Conservation (phyloP, 2,329 filamentous ascomycete genomes). For the Fusarium albosuccineum region DNA sequence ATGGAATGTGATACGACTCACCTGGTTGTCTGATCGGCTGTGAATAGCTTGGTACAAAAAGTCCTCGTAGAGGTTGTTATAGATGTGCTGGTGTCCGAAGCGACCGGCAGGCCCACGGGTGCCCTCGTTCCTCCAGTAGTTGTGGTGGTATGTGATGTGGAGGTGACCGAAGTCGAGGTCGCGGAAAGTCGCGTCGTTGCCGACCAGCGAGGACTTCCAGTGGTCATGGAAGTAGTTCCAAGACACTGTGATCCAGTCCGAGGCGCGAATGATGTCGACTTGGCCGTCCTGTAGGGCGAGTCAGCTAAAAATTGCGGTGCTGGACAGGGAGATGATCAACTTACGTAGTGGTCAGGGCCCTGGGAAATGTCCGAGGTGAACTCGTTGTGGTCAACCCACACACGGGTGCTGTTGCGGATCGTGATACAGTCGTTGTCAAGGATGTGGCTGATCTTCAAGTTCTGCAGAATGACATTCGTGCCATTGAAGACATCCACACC, state of each 20-base stretch:
- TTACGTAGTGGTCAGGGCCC: conserved; percentile 55
- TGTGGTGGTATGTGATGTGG: conserved; percentile 64
- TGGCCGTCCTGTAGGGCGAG: conserved; percentile 54
- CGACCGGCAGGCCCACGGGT: conserved; percentile 62
- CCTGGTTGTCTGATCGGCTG: conserved; percentile 60
- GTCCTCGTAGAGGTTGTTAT: conserved; percentile 63
- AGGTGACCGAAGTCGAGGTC: conserved; percentile 58
- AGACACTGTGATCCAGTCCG: conserved; percentile 60
- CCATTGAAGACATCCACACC: conserved; percentile 53
- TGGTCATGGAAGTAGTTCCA: conserved; percentile 65
- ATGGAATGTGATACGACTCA: rapidly evolving
- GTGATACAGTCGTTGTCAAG: conserved; percentile 58
- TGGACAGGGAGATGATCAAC: rapidly evolving
- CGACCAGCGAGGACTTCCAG: conserved; percentile 61
- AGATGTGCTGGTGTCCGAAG: conserved; percentile 64
- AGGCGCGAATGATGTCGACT: conserved; percentile 59
- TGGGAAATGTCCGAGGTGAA: conserved; percentile 57
- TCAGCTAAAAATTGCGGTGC: not conserved
- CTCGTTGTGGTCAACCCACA: conserved; percentile 64
- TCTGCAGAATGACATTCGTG: conserved; percentile 57
- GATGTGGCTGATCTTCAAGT: conserved; percentile 53
- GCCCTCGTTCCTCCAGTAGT: conserved; percentile 60
- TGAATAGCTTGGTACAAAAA: conserved; percentile 63
- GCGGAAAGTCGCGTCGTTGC: conserved; percentile 55
- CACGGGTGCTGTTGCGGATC: conserved; percentile 58